Evolutionary conservation across 2,329 filamentous ascomycete genomes (phyloP), one percentile per base, ranked within the genome.

Genomic region (Stenocarpella maydis): DNA sequence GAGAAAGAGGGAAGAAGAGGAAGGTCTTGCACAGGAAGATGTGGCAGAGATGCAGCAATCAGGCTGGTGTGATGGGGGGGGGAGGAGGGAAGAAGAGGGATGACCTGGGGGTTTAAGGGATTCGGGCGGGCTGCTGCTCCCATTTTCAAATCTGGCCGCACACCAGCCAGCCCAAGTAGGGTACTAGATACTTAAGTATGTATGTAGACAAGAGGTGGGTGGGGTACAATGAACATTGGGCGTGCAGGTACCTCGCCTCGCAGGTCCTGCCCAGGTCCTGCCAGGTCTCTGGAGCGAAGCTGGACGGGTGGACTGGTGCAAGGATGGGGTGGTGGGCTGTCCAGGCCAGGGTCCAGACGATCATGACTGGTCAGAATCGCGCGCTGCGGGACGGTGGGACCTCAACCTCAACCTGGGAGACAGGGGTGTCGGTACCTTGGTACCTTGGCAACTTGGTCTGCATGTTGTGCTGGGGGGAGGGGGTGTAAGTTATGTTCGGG

Each of bases 1-100:
- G 73, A 73, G 73, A 76, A 77, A 76, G 76, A 77, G 75, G 78
- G 76, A 76, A 73, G 74, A 76, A 78, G 78, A 78, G 80, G 76
- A 79, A 79, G 79, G 77, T 81, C 78, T 81, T 80, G 79, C 78
- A 78, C 74, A 78, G 75, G 77, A 78, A 75, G 78, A 76, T 77
- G 75, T 78, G 78, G 78, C 77, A 76, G 77, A 74, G 75, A 73
- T 75, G 74, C 54, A 45, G 74, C 72, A 9, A 64, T 63, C 34
- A 37, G 34, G 47, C 60, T 49, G 68, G 58, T 60, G 50, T 37
- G 34, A 12, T 4, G 31, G 31, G 34, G 34, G 34, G 58, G 31
- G 47, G 67, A 72, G 75, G 77, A 80, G 78, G 41, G 64, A 75
- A 75, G 76, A 77, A 79, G 77, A 77, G 76, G 76, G 77, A 76